A percentile compares a stretch with the other conserved stretches of the same genome.
phyloP scores from a whole-genome alignment of 768 basidiomycete genomes.

The Boletus bicolor region DNA sequence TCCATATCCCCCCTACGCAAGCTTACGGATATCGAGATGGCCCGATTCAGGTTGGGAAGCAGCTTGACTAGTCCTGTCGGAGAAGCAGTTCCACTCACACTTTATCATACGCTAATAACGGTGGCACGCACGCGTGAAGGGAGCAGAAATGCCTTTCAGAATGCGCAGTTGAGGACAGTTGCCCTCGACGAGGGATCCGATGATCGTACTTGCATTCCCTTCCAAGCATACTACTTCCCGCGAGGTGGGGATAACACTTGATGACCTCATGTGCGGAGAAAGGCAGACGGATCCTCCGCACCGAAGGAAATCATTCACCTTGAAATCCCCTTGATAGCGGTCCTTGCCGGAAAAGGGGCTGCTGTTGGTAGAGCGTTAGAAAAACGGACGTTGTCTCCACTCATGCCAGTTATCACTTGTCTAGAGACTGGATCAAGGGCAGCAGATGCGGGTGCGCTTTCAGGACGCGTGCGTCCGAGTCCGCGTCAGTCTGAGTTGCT shows the following conservation, averaged over 20 bases:
- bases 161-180: not conserved
- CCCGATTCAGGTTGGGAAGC: constrained; percentile 2
- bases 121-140: constrained; percentile 1
- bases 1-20: not conserved
- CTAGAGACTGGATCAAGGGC: constrained; percentile 3
- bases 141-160: constrained; percentile 3
- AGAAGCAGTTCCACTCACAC: not conserved
- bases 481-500: too few species aligned
- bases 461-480: not conserved
- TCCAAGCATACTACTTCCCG: constrained; percentile 6
- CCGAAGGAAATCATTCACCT: constrained; percentile 5
- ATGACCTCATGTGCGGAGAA: constrained; percentile 6
- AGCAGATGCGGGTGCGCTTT: not conserved
- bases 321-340: constrained; percentile 7
- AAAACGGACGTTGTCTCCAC: constrained; percentile 1
- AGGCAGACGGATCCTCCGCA: constrained; percentile 7
- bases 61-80: constrained; percentile 4
- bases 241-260: constrained; percentile 10
- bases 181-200: constrained; percentile 5
- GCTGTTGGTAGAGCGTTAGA: not conserved
- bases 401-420: too few species aligned
- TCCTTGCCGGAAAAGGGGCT: not conserved
- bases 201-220: constrained; percentile 1
- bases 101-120: constrained; percentile 2
- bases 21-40: not conserved